A percentile compares a stretch with the other conserved stretches of the same genome.
phyloP scores from a whole-genome alignment of 441 rosid genomes.

The Adansonia madagascariensis region DNA sequence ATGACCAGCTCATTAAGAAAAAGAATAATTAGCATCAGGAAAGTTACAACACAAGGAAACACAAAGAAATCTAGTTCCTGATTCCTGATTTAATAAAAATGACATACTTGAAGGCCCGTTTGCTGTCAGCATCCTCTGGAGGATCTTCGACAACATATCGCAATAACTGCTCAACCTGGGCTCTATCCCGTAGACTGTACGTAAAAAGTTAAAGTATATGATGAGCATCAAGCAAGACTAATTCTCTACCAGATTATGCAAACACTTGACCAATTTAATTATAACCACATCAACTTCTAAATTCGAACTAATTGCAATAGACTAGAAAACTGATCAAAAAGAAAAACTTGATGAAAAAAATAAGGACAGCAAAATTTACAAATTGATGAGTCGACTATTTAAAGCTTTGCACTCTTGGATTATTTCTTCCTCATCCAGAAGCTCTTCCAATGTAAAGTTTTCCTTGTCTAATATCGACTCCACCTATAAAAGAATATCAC shows the following conservation, averaged over 20 bases:
- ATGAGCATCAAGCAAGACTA: conserved; percentile 8
- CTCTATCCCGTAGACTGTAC: too few species aligned
- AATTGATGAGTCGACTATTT: conserved; percentile 84
- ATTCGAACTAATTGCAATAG: neutral
- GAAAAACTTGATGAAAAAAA: neutral
- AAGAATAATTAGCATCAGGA: conserved; percentile 14
- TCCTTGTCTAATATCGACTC: conserved; percentile 87
- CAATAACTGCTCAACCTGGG: too few species aligned
- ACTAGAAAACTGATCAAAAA: neutral
- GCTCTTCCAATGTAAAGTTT: conserved; percentile 88
- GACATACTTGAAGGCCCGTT: too few species aligned
- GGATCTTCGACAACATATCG: too few species aligned
- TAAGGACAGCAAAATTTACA: conserved; percentile 44
- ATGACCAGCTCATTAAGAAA: conserved; percentile 23
- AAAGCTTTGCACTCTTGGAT: conserved; percentile 98
- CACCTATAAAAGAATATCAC: conserved; percentile 54
- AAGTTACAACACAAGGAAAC: neutral
- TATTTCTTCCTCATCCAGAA: conserved; percentile 94
- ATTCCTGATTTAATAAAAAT: too few species aligned
- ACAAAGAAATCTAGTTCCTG: too few species aligned
- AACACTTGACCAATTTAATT: too few species aligned
- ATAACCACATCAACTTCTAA: too few species aligned
- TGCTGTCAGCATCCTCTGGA: too few species aligned
- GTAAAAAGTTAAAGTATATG: neutral
- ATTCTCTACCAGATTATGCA: neutral